Evolutionary conservation across 1,284 basidiomycete species (phyloP), one percentile per base, ranked within the genome.

Genomic region (Psilocybe mexicana): DNA sequence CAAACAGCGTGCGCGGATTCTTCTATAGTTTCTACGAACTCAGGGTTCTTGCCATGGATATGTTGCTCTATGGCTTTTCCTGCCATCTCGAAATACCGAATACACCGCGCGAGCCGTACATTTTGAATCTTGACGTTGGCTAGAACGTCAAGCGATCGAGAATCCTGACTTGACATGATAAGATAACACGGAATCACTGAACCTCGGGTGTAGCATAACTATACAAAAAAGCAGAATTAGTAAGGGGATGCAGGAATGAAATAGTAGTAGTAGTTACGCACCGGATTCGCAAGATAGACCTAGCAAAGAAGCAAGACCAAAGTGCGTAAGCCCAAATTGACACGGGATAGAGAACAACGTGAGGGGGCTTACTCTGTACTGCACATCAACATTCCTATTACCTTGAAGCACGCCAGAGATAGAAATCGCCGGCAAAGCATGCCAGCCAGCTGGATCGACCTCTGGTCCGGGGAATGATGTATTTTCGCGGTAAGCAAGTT

Each of bases 141-240:
- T 25, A 79, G 64, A 8, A 71, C 59, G 36, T 76, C 73, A 25
- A 79, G 66, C 8, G 72, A 71, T 40, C 72, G 67, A 1, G 57
- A 25, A 60, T 79, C 72, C 6, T 51, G 46, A 54, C 73, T 70
- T 24, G 65, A 67, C 14, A 80, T 47, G 14, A 63, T 65, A 43
- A 78, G 51, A 44, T 65, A 69, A 54, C 73, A 74, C 12, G 78
- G 77, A 54, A 80, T 73, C 4, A 71, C 69, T 23, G 72, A 73
- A 14, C 76, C 77, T 36, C 76, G 70, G 14, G 76, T 73, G 60
- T 77, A 79, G 35, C 68, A 73, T 18, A 77, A 65, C 78, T 78
- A 28, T 24, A 4, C 25, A 35, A 28, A 26, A 36, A 18, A 14
- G 28, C 12, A 30, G 11, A 10, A 36, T 55, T 10, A 47, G 24